Percentiles rank a stretch among this genome's conserved stretches.
These are phyloP conservation scores for Penicillium sp. DNA, from an alignment of 2,329 filamentous ascomycete genomes.

Conservation along the genomic window DNA sequence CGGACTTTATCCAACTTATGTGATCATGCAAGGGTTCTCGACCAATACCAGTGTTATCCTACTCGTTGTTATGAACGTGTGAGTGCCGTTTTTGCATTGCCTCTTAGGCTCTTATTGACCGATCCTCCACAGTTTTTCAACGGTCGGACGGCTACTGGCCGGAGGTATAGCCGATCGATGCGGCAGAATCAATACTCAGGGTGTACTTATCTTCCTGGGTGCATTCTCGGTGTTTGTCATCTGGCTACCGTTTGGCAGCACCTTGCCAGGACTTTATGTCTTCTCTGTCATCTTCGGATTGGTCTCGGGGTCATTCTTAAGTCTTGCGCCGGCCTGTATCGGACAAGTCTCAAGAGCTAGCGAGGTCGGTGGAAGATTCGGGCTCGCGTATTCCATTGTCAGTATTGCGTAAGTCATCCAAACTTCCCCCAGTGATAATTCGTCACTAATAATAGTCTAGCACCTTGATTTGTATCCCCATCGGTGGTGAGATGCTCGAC, in stretches of 20 bases:
- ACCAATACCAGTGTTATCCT: conserved; percentile 33
- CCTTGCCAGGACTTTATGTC: conserved; percentile 22
- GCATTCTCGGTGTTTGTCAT: conserved; percentile 42
- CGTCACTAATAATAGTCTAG: conserved; percentile 13
- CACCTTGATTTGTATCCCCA: conserved; percentile 47
- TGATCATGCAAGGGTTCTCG: conserved; percentile 30
- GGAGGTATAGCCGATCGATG: conserved; percentile 45
- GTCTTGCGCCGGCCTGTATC: conserved; percentile 46
- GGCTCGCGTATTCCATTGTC: conserved; percentile 49
- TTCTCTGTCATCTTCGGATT: conserved; percentile 46
- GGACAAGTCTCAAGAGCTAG: conserved; percentile 48
- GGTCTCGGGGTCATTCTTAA: conserved; percentile 48
- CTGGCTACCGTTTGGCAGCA: conserved; percentile 45
- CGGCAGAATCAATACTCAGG: conserved; percentile 46
- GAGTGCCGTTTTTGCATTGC: background rate
- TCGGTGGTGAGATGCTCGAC: conserved; percentile 50
- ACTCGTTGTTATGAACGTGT: conserved; percentile 40
- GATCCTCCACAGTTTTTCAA: conserved; percentile 33
- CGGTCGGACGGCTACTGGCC: conserved; percentile 45
- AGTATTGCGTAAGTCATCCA: conserved; percentile 41
- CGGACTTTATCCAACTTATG: conserved; percentile 31
- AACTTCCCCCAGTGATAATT: background rate
- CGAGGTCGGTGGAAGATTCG: conserved; percentile 48
- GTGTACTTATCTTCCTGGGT: conserved; percentile 36
- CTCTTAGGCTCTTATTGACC: background rate